phyloP scores from a whole-genome alignment of 257 asterid genomes.

The Nicotiana benthamiana region DNA sequence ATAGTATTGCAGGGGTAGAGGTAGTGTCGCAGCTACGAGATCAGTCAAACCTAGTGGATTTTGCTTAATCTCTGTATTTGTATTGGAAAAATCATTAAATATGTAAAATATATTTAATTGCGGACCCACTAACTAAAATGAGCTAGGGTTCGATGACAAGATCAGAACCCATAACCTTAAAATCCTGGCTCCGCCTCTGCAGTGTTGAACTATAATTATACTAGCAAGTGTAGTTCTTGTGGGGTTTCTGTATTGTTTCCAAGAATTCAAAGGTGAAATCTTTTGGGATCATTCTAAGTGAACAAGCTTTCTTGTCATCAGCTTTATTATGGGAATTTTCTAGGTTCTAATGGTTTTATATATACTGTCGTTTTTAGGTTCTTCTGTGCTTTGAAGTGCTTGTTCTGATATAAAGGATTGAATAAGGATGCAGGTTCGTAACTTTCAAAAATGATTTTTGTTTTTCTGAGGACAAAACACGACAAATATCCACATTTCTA shows the following conservation, averaged over 20 bases:
- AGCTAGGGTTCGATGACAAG: no score
- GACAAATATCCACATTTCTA: background rate
- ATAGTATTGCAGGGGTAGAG: background rate
- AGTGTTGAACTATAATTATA: no score
- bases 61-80: no score
- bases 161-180: no score
- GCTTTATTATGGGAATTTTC: background rate
- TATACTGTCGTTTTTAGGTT: background rate
- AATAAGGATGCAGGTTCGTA: constrained; percentile 1
- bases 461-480: background rate
- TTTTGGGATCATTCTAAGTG: background rate
- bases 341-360: background rate
- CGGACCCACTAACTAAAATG: no score
- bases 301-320: background rate
- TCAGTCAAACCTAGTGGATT: no score
- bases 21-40: no score
- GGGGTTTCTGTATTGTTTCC: background rate
- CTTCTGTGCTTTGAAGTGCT: background rate
- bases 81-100: no score
- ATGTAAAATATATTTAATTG: no score
- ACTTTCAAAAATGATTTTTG: background rate
- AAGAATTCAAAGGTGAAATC: background rate
- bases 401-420: background rate
- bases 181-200: no score
- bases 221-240: background rate